Base-by-base conservation (phyloP, 768 basidiomycete species). In the Hemileccinum rubropunctum region DNA sequence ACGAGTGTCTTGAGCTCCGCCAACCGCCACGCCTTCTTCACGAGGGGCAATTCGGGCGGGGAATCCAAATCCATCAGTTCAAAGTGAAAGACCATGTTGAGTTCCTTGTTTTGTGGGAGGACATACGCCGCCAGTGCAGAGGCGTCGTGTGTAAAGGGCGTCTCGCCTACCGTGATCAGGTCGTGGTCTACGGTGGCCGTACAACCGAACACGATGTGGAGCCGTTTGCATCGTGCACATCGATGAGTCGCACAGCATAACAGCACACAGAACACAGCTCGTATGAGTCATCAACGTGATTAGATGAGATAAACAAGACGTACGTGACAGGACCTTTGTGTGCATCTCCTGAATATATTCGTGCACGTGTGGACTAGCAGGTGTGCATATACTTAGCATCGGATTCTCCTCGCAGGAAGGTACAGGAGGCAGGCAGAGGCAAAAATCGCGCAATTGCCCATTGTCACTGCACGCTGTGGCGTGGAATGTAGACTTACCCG, bases 281-380 rank as follows among this genome's bases (percentile, higher is more conserved):
- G 17, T 20, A 33, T 51, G 40, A 54, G 33, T 49, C 14, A 58
- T 51, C 58, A 39, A 21, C 4, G 46, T 15, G 57, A 62, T 47
- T 50, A 56, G 53, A 52, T 45, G 54, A 38, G 42, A 50, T 42
- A 49, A 39, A 27, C 23, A 35, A 46, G 37, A 71, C 80, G 52
- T 57, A 84, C 82, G 69, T 10, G 79, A 80, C 14, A 87, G 71
- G 4, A 88, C 82, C 53, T 81, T 74, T 30, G 55, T 46, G 48
- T 83, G 63, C 83, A 91, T 86, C 66, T 88, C 81, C 55, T 77
- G 71, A 40, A 90, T 59, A 58, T 76, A 89, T 49, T 86, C 80
- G 58, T 87, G 84, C 0, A 87, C 80, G 10, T 71, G 71, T 5
- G 84, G 85, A 2, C 86, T 85, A 58, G 17, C n/a, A 41, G 47